Conservation (phyloP, 2,329 filamentous ascomycete genomes). For the Paramyrothecium sp. region DNA sequence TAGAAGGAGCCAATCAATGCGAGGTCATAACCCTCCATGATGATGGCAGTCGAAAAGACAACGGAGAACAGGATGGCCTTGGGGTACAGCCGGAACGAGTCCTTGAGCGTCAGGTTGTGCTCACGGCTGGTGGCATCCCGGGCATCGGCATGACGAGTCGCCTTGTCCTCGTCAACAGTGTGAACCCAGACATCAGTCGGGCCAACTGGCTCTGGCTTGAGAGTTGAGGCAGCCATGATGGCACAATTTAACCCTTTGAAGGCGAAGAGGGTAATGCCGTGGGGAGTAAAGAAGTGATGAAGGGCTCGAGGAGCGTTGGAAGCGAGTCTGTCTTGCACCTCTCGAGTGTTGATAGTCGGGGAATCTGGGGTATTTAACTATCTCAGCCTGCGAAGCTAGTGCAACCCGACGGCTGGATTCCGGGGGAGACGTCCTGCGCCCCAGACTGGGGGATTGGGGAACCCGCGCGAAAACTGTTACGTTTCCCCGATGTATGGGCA, state of each 20-base stretch:
- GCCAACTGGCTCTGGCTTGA: background rate
- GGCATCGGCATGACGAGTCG: constrained; percentile 18
- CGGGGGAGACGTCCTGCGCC: background rate
- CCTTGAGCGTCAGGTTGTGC: constrained; percentile 31
- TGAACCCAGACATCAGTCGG: constrained; percentile 5
- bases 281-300: background rate
- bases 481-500: background rate
- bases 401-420: too few relatives aligned
- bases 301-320: background rate
- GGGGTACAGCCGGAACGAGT: constrained; percentile 36
- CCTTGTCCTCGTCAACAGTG: constrained; percentile 3
- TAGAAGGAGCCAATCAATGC: constrained; percentile 39
- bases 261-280: background rate
- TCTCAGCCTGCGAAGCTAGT: background rate
- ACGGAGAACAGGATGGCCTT: constrained; percentile 42
- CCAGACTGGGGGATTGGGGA: background rate
- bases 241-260: background rate
- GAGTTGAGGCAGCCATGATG: background rate
- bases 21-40: constrained; percentile 41
- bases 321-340: background rate
- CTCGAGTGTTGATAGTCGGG: background rate
- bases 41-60: constrained; percentile 37
- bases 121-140: constrained; percentile 38
- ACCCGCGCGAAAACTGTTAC: background rate
- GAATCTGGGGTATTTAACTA: background rate